Evolutionary conservation across 1,284 basidiomycete genomes (phyloP).

Genomic region (Dichomitus squalens): DNA sequence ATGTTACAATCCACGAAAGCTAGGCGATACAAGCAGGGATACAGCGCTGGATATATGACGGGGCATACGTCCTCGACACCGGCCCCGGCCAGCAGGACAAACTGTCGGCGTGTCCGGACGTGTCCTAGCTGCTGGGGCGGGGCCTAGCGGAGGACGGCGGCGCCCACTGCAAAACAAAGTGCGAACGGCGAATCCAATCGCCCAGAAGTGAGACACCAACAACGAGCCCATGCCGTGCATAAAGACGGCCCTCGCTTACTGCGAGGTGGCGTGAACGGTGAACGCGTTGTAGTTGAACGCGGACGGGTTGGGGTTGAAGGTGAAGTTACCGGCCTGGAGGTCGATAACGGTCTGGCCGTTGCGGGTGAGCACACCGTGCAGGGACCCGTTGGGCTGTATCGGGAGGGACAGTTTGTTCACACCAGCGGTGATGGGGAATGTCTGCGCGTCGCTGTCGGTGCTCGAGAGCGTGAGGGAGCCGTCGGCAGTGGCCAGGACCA

Average conservation of each 20-base stretch:
- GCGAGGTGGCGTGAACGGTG: slow-evolving; percentile 44
- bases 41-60: neutral
- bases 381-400: slow-evolving; percentile 57
- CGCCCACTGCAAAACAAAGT: slow-evolving; percentile 8
- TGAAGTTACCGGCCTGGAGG: slow-evolving; percentile 50
- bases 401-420: slow-evolving; percentile 67
- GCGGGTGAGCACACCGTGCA: slow-evolving; percentile 61
- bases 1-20: neutral
- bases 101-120: neutral
- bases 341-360: slow-evolving; percentile 54
- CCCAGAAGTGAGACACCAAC: neutral
- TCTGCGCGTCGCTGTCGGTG: slow-evolving; percentile 45
- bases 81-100: slow-evolving; percentile 7
- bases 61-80: slow-evolving; percentile 5
- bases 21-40: slow-evolving; percentile 2
- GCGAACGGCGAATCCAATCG: neutral
- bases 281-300: slow-evolving; percentile 71
- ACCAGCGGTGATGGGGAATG: slow-evolving; percentile 57
- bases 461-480: slow-evolving; percentile 54
- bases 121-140: neutral
- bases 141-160: neutral
- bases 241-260: neutral
- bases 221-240: neutral
- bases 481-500: slow-evolving; percentile 64
- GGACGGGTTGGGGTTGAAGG: slow-evolving; percentile 52